A percentile compares a stretch with the other conserved stretches of the same genome.
These are phyloP conservation scores for Kodamaea nitidulidarum DNA, from an alignment of 805 yeast species.

Conservation along the genomic window DNA sequence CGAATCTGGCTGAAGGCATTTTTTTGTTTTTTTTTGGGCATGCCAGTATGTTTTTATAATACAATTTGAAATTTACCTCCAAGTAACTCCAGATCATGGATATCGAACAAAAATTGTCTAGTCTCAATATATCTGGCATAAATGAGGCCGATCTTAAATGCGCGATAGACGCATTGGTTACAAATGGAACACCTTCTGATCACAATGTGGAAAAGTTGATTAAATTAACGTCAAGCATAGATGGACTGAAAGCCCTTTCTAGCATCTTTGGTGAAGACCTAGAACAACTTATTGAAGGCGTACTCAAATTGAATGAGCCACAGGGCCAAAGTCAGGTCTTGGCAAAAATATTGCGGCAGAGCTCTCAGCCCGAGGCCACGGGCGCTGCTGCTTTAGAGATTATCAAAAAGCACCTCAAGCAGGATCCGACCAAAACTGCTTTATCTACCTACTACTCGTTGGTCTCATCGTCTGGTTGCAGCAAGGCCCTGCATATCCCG, in stretches of 20 bases:
- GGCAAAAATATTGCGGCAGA: constrained; percentile 11
- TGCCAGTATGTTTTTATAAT: neutral
- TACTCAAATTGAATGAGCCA: constrained; percentile 14
- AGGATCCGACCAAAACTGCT: constrained; percentile 8
- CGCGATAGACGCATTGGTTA: neutral
- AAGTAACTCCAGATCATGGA: neutral
- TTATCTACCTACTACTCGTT: constrained; percentile 19
- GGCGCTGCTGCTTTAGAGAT: constrained; percentile 10
- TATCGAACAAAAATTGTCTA: neutral
- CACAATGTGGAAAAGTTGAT: neutral
- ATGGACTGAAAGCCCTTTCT: neutral
- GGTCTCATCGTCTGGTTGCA: constrained; percentile 16
- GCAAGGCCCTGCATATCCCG: constrained; percentile 19
- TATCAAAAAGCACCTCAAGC: constrained; percentile 5
- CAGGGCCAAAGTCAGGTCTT: constrained; percentile 15
- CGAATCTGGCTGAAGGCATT: constrained; percentile 13
- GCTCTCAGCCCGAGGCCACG: neutral
- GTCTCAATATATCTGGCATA: constrained; percentile 11
- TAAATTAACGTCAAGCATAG: neutral
- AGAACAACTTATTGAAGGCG: constrained; percentile 14
- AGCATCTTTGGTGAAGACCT: neutral
- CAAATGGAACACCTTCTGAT: neutral
- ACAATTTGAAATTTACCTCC: neutral
- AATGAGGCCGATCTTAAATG: constrained; percentile 3
- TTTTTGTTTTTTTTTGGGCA: constrained; percentile 5